These are phyloP conservation scores for Paraglomus occultum DNA, from an alignment of 192 early-diverging fungal genomes.

Conservation along the genomic window DNA sequence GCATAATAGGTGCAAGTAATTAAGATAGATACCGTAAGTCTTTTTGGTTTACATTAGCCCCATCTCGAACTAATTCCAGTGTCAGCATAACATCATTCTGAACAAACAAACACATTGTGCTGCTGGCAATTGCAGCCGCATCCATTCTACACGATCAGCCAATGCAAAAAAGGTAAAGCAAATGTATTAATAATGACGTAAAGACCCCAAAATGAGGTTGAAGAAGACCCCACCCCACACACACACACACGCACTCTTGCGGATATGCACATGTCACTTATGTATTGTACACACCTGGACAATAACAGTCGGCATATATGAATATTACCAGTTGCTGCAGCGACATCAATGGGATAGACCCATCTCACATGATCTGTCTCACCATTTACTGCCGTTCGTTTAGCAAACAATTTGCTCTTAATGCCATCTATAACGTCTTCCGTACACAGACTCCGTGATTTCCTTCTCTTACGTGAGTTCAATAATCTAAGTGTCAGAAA, in stretches of 20 bases:
- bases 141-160: conserved; percentile 38
- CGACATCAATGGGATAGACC: conserved; percentile 14
- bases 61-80: conserved; percentile 36
- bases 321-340: conserved; percentile 5
- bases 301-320: conserved; percentile 2
- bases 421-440: conserved; percentile 15
- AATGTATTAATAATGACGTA: neutral
- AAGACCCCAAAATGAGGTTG: no score
- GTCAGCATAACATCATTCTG: conserved; percentile 46
- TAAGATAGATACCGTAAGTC: conserved; percentile 24
- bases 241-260: neutral
- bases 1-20: neutral
- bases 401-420: conserved; percentile 1
- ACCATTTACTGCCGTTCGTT: neutral
- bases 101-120: conserved; percentile 37
- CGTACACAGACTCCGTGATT: conserved; percentile 26
- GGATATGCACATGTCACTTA: neutral
- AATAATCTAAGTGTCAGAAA: conserved; percentile 41
- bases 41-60: conserved; percentile 37
- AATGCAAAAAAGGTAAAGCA: conserved; percentile 29
- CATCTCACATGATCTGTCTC: neutral
- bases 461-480: conserved; percentile 37
- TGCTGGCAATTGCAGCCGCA: conserved; percentile 22
- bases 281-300: conserved; percentile 3
- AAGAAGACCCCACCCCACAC: no score